phyloP scores from a whole-genome alignment of 139 green algal genomes.

The Tetradesmus obliquus region DNA sequence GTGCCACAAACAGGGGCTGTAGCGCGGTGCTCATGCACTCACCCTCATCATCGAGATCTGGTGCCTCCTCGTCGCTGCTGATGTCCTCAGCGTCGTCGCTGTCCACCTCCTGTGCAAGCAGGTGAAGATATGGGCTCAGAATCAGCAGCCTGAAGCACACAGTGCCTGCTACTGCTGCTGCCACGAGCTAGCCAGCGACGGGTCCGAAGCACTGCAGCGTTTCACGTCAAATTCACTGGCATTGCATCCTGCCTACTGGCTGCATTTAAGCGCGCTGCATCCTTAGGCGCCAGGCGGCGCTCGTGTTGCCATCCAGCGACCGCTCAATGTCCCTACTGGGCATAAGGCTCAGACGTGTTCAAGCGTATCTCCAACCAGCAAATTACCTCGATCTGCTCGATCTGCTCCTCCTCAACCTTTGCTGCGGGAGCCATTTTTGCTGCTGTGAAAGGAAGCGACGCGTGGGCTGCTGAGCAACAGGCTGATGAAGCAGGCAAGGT shows the following conservation, averaged over 20 bases:
- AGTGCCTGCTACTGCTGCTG: background rate
- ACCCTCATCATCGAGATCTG: conserved; percentile 64
- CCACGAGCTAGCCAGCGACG: background rate
- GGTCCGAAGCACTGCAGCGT: background rate
- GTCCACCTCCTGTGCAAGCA: conserved; percentile 45
- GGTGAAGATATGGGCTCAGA: background rate
- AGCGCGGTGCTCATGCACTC: background rate
- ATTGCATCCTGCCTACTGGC: background rate
- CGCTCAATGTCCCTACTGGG: background rate
- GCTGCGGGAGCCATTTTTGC: conserved; percentile 31
- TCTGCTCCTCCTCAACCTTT: conserved; percentile 60
- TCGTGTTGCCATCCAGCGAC: background rate
- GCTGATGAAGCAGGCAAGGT: background rate
- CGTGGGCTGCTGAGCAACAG: background rate
- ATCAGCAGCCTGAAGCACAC: background rate
- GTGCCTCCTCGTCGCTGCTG: conserved; percentile 65
- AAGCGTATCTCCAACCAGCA: background rate
- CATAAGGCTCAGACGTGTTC: background rate
- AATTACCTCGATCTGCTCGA: conserved; percentile 61
- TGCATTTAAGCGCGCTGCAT: background rate
- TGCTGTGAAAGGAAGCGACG: background rate
- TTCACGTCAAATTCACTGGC: background rate
- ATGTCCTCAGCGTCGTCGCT: conserved; percentile 71
- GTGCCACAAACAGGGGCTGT: too few relatives aligned
- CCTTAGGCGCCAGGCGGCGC: background rate